A percentile compares a stretch with the other conserved stretches of the same genome.
phyloP scores from a whole-genome alignment of 441 rosid genomes.

The Gossypium laxum region DNA sequence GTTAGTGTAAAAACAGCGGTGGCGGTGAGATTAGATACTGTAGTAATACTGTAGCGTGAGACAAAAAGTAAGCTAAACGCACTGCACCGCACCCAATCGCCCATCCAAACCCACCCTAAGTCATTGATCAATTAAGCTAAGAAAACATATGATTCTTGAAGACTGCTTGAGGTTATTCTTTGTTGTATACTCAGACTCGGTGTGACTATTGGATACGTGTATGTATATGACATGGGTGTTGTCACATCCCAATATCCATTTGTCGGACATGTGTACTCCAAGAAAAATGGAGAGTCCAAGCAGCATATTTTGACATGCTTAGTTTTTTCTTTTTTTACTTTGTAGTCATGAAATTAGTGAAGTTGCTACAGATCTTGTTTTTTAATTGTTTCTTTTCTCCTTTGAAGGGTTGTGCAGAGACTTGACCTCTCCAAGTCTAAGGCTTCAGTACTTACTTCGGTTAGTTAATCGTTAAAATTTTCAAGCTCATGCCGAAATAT shows the following conservation, averaged over 20 bases:
- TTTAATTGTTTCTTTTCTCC: conserved; percentile 24
- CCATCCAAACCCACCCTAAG: neutral
- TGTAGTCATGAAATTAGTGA: neutral
- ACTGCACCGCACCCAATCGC: no score
- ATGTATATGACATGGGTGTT: neutral
- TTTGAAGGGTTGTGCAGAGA: conserved; percentile 84
- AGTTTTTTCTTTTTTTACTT: neutral
- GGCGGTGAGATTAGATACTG: no score
- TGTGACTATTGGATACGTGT: neutral
- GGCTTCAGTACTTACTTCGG: conserved; percentile 97
- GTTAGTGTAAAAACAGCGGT: no score
- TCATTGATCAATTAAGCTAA: neutral
- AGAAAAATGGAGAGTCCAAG: neutral
- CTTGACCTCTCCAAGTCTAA: conserved; percentile 94
- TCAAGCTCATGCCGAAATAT: neutral
- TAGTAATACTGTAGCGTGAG: no score
- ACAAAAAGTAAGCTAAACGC: no score
- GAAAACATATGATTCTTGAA: neutral
- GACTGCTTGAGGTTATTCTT: neutral
- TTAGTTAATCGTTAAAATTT: conserved; percentile 35
- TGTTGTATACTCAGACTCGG: neutral
- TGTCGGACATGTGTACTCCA: neutral
- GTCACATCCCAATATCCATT: neutral
- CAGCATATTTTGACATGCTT: neutral
- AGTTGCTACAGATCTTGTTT: conserved; percentile 12